Conservation (phyloP, 305 asterid species). For the Fraxinus albicans region DNA sequence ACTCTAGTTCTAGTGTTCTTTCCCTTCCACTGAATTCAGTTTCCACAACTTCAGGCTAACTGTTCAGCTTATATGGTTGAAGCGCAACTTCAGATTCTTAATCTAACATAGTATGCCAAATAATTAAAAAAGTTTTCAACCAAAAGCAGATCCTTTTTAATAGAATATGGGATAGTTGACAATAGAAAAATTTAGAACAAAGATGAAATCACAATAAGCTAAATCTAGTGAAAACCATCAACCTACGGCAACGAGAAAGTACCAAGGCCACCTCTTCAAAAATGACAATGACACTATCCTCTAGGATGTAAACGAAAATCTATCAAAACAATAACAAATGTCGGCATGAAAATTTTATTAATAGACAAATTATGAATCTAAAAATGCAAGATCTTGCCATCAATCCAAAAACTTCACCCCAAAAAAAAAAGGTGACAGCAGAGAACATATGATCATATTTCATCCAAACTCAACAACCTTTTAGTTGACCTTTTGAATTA, state of each 20-base stretch:
- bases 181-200: not conserved
- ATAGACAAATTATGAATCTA: not conserved
- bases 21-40: not conserved
- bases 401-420: not conserved
- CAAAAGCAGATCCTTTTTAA: not conserved
- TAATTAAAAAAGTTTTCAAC: not conserved
- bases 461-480: not conserved
- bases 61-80: not conserved
- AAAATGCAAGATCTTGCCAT: not conserved
- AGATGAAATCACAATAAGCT: not conserved
- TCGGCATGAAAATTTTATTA: not conserved
- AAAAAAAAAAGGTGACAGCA: not conserved
- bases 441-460: not conserved
- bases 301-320: not conserved
- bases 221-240: not conserved
- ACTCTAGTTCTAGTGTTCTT: not conserved
- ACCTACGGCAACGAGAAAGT: not conserved
- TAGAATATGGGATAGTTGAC: not conserved
- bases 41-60: not conserved
- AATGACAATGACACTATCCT: not conserved
- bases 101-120: not conserved
- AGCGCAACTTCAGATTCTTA: not conserved
- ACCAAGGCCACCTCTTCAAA: not conserved
- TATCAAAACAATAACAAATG: not conserved
- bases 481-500: not conserved